phyloP scores from a whole-genome alignment of 1,139 yeast species.

The Arxiozyma heterogenica region DNA sequence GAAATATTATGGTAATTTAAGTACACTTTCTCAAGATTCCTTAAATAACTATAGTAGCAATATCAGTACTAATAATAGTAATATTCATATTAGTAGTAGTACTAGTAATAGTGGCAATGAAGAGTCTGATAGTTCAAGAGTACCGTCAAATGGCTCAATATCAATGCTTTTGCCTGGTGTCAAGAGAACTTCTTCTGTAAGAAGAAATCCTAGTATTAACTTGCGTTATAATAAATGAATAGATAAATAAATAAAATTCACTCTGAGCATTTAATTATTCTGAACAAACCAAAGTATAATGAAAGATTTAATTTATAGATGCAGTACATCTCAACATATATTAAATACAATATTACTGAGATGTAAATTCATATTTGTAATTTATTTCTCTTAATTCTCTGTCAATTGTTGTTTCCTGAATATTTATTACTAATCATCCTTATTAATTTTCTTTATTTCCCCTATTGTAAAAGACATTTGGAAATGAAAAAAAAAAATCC shows the following conservation, averaged over 20 bases:
- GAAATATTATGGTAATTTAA: slow-evolving; percentile 17
- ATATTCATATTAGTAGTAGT: background rate
- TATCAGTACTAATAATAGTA: background rate
- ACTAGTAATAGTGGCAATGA: background rate
- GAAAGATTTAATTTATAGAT: too few relatives aligned
- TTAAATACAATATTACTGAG: too few relatives aligned
- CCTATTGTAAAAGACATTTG: too few relatives aligned
- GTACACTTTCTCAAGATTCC: background rate
- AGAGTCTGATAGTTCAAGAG: background rate
- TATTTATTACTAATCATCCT: too few relatives aligned
- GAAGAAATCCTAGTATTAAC: background rate
- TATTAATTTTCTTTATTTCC: too few relatives aligned
- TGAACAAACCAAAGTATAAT: too few relatives aligned
- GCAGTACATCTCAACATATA: too few relatives aligned
- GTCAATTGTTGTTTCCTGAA: too few relatives aligned
- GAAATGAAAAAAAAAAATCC: too few relatives aligned
- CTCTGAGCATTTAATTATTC: slow-evolving; percentile 14
- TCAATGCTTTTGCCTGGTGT: slow-evolving; percentile 8
- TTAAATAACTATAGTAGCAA: background rate
- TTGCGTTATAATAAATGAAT: slow-evolving; percentile 7
- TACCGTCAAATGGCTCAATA: background rate
- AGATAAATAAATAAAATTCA: slow-evolving; percentile 12
- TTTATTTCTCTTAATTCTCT: too few relatives aligned
- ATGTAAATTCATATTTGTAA: too few relatives aligned
- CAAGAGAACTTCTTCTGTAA: slow-evolving; percentile 2